Evolutionary conservation across 169 alveolate genomes (phyloP).

Genomic region (Besnoitia besnoiti): DNA sequence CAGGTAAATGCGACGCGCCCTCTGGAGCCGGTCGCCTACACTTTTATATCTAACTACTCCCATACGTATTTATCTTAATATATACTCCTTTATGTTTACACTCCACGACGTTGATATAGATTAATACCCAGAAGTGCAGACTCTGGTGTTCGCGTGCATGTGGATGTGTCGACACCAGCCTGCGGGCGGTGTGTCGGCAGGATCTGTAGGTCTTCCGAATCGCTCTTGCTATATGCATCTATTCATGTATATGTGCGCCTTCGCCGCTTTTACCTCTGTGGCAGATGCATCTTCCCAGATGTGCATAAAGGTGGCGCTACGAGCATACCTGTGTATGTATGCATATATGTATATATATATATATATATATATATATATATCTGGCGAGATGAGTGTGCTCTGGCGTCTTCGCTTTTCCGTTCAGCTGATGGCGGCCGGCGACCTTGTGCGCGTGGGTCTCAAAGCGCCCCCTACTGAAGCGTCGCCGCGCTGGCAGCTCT

Average conservation of each 20-base stretch:
- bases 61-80: no score
- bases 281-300: not conserved
- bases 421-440: not conserved
- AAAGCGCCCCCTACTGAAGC: not conserved
- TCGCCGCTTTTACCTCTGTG: not conserved
- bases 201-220: no score
- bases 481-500: not conserved
- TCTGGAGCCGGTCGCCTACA: no score
- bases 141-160: no score
- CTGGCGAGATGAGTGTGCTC: not conserved
- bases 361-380: not conserved
- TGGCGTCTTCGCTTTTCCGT: not conserved
- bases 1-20: not conserved
- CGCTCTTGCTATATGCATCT: no score
- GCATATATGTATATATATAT: conserved; percentile 7
- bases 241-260: not conserved
- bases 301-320: not conserved
- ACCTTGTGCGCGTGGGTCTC: not conserved
- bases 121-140: no score
- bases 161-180: no score
- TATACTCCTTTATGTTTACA: no score
- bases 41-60: no score
- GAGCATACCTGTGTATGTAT: not conserved
- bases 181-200: not conserved
- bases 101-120: not conserved